Conservation (phyloP, 768 basidiomycete species). For the Kwoniella botswanensis region DNA sequence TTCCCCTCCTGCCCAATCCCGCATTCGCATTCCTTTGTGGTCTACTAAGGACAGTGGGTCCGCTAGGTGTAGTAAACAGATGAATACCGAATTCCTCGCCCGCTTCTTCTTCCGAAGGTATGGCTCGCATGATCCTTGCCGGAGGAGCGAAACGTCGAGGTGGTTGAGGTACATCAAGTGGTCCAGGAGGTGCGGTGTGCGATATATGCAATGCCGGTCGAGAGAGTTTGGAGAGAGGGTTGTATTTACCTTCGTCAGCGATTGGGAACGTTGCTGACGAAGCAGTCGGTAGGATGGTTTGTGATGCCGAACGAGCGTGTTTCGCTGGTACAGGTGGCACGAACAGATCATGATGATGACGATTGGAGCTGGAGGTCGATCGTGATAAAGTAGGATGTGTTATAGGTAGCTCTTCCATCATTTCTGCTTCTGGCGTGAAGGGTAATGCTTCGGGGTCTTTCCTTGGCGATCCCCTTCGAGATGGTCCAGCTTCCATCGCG, state of each 20-base stretch:
- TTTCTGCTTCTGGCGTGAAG: neutral
- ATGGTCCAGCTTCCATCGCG: constrained; percentile 16
- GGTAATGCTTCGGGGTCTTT: constrained; percentile 11
- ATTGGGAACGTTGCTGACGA: neutral
- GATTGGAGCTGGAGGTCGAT: constrained; percentile 1
- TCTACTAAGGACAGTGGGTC: constrained; percentile 8
- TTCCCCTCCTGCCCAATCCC: constrained; percentile 20
- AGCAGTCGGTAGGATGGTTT: constrained; percentile 29
- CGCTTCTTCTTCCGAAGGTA: constrained; percentile 12
- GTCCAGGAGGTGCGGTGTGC: constrained; percentile 15
- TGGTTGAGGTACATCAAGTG: constrained; percentile 5
- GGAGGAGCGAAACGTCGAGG: constrained; percentile 29
- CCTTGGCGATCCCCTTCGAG: constrained; percentile 16
- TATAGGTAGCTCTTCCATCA: neutral
- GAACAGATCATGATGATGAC: neutral
- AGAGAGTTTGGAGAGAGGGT: constrained; percentile 19
- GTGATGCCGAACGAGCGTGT: constrained; percentile 40
- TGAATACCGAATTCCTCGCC: neutral
- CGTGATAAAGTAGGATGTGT: constrained; percentile 9
- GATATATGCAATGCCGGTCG: constrained; percentile 21
- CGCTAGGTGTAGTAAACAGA: constrained; percentile 12
- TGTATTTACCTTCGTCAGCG: neutral
- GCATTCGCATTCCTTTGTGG: constrained; percentile 8
- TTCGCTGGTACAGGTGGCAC: neutral
- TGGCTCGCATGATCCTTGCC: constrained; percentile 18